Base-by-base conservation (phyloP, 768 basidiomycete genomes). In the Antrodiella citrinella region DNA sequence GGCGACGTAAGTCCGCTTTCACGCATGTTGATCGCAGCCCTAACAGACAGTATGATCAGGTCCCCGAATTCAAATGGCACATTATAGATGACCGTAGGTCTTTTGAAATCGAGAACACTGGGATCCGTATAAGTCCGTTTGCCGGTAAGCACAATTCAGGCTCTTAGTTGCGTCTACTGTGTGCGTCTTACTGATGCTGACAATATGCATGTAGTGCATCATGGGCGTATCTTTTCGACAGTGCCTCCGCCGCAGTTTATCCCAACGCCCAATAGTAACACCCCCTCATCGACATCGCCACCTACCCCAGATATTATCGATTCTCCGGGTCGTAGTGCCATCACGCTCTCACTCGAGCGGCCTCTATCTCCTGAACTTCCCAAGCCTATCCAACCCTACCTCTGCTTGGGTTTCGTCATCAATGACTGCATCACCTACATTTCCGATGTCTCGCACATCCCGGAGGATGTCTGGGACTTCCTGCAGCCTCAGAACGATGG, bases 41-140 rank as follows among this genome's bases (percentile, higher is more conserved):
- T 46, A 30, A 43, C 21, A 22, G 38, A 23, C 41, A 44, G 56
- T 46, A 35, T 35, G 23, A 39, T 15, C 53, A 91, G 82, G 82
- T 93, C 11, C 91, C 91, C 4, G 81, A 86, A 53, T 84, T 93
- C 61, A 74, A 75, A 58, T 93, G 86, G 84, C 84, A 88, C 57
- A 78, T 93, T 47, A 81, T 93, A 55, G 75, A 81, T 40, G 80
- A 89, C 54, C 73, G 73, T 15, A 70, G 74, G 21, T 74, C 81
- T 2, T 87, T 92, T 54, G 78, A 83, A 49, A 78, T 92, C 21
- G 73, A 69, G 47, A 74, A 77, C 48, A 85, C 80, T 2, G 81
- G 79, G 3, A 74, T 89, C 52, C 57, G 66, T 45, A 65, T 90
- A 9, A 81, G 77, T 9, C 86, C 88, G 4, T 80, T 89, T 59